Evolutionary conservation across 78 protist species (phyloP).

Genomic region (Protostelium mycophagum): DNA sequence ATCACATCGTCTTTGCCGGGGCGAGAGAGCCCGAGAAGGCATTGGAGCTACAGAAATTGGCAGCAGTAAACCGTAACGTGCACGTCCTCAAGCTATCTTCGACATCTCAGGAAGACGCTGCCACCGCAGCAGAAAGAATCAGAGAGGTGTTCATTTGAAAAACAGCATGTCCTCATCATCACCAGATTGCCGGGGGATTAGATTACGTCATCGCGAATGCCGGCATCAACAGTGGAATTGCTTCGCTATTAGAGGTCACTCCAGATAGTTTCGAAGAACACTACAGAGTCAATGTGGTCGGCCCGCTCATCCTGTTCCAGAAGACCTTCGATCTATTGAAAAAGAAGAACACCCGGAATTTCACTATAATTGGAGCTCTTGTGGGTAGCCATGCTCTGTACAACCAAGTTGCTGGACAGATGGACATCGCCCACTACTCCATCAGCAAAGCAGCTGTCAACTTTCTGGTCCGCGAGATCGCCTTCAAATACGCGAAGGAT

Average conservation of each 20-base stretch:
- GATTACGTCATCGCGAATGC: background rate
- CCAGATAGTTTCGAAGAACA: background rate
- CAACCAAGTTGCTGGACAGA: background rate
- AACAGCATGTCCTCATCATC: background rate
- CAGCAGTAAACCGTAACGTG: background rate
- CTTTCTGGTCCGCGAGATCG: background rate
- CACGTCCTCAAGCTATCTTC: background rate
- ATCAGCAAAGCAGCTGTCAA: background rate
- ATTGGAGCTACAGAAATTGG: background rate
- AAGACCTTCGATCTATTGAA: background rate
- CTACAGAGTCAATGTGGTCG: background rate
- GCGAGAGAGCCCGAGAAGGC: background rate
- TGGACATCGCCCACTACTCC: background rate
- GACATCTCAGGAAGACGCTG: background rate
- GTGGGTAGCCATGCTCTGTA: background rate
- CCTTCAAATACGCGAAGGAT: background rate
- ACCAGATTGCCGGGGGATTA: background rate
- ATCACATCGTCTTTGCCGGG: background rate
- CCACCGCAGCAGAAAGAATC: background rate
- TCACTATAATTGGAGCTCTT: background rate
- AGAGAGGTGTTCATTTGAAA: background rate
- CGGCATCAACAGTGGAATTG: background rate
- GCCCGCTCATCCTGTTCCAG: background rate
- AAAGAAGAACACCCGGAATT: background rate
- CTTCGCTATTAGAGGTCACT: background rate